Base-by-base conservation (phyloP, 2,329 filamentous ascomycete genomes). In the Tolypocladium guangdongense region DNA sequence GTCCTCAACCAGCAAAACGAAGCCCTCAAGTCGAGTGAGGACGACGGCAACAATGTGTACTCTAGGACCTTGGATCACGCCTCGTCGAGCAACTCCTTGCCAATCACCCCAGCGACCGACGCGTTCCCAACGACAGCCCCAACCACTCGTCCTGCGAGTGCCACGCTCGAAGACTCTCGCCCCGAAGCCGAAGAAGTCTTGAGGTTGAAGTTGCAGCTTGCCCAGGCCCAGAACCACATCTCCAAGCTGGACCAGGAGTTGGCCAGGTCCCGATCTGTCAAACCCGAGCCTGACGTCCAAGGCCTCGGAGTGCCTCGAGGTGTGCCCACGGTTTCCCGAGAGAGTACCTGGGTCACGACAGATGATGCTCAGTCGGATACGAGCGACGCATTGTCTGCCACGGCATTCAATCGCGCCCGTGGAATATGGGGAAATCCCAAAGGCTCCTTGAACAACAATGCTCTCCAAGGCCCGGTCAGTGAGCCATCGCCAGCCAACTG, bases 211-310 rank as follows among this genome's bases (percentile, higher is more conserved):
- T 70, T 83, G 51, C 82, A 90, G 68, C 78, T 92, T 51, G 84
- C 84, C 45, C 77, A 83, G 56, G 86, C 87, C 37, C 82, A 87
- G 56, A 83, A 76, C 64, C 80, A 84, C 62, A 87, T 91, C 62
- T 80, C 78, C 47, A 83, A 81, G 54, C 82, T 90, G 64, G 85
- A 87, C 54, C 78, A 87, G 52, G 84, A 90, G 70, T 76, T 89
- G 56, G 77, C 82, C 39, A 81, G 87, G 58, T 82, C 76, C 27
- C 82, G 82, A 33, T 77, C 82, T 53, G 73, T 74, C 36, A 82
- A 81, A 61, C 73, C 80, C 52, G 85, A 81, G 2, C 54, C 61
- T 3, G 64, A 70, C 1, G 22, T 54, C 3, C 53, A 60, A 24
- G 43, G 50, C 38, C 56, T 62, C 37, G 59, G 59, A 18, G 56